Conservation (phyloP, 352 stramenopile species). For the Pythium rhizo-oryzae region DNA sequence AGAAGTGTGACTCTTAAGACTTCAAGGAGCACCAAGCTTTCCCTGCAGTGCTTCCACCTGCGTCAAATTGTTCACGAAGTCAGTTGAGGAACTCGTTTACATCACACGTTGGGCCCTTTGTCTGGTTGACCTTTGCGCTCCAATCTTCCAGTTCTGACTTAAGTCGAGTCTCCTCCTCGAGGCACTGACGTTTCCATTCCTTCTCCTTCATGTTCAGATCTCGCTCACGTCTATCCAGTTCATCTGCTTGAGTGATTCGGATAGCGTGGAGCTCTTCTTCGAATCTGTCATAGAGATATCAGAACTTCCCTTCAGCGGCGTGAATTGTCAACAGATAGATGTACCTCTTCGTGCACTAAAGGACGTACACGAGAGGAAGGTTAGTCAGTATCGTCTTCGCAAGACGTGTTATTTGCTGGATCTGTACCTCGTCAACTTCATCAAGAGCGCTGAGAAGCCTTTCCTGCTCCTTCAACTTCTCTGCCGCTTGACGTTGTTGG, state of each 20-base stretch:
- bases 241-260: neutral
- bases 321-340: neutral
- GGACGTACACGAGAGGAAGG: neutral
- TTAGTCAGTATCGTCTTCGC: neutral
- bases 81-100: neutral
- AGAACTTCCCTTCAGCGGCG: neutral
- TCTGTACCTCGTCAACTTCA: slow-evolving; percentile 19
- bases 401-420: neutral
- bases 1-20: slow-evolving; percentile 3
- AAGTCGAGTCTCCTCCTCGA: slow-evolving; percentile 25
- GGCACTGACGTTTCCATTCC: slow-evolving; percentile 23
- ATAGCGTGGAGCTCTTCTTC: neutral
- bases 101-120: neutral
- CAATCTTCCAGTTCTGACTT: slow-evolving; percentile 24
- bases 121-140: slow-evolving; percentile 23
- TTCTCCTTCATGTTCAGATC: slow-evolving; percentile 19
- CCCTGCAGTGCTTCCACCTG: slow-evolving; percentile 16
- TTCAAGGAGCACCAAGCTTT: slow-evolving; percentile 4
- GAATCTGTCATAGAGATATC: neutral
- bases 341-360: neutral
- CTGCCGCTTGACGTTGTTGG: neutral
- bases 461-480: slow-evolving; percentile 9
- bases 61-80: neutral
- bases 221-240: neutral
- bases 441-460: neutral